phyloP scores from a whole-genome alignment of 1,284 basidiomycete species.

The Peniophora sp. region DNA sequence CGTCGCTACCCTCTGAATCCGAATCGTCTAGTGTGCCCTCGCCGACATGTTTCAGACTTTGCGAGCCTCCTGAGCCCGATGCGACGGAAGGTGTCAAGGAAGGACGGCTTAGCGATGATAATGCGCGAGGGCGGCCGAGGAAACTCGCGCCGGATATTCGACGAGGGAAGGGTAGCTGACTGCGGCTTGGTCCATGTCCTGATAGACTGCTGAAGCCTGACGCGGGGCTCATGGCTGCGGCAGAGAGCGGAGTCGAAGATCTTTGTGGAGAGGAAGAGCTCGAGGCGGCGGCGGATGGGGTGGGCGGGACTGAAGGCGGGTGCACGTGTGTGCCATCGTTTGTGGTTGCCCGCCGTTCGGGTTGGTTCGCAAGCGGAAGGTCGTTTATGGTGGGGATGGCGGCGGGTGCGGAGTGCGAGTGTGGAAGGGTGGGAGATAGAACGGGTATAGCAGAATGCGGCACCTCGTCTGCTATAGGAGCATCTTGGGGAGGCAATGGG shows the following conservation, averaged over 20 bases:
- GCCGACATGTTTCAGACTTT: conserved; percentile 52
- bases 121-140: conserved; percentile 20
- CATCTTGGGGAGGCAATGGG: conserved; percentile 30
- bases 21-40: conserved; percentile 73
- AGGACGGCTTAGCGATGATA: conserved; percentile 12
- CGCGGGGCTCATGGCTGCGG: conserved; percentile 23
- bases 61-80: conserved; percentile 14
- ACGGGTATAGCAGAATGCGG: conserved; percentile 15
- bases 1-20: conserved; percentile 42
- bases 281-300: background rate
- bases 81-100: conserved; percentile 13
- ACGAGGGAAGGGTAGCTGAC: conserved; percentile 15
- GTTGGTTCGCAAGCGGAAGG: conserved; percentile 1
- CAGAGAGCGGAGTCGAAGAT: conserved; percentile 42
- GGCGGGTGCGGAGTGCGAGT: conserved; percentile 36
- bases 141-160: conserved; percentile 7
- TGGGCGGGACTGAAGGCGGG: conserved; percentile 14
- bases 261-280: background rate
- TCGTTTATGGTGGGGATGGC: conserved; percentile 23
- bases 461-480: conserved; percentile 21
- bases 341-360: conserved; percentile 1
- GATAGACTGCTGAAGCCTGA: conserved; percentile 24
- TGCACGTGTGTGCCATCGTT: background rate
- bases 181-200: conserved; percentile 25
- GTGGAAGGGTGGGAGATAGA: conserved; percentile 19